Evolutionary conservation across 495 filamentous ascomycete genomes (phyloP), one percentile per base, ranked within the genome.

Genomic region (Baudoinia panamericana): DNA sequence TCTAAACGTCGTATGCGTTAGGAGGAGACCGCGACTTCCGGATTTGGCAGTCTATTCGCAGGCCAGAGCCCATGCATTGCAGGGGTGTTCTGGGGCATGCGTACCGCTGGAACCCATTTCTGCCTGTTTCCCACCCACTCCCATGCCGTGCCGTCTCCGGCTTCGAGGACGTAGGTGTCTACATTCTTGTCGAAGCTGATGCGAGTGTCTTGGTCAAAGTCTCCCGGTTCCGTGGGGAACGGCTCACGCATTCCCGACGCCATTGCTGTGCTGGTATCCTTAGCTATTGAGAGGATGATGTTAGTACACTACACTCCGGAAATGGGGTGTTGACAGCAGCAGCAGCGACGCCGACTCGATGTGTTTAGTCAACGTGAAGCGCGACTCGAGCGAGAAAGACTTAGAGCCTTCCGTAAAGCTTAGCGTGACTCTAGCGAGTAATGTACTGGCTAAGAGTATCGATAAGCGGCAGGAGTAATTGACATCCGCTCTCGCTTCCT

Each of bases 131-230:
- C 64, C 58, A 90, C 76, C 61, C 73, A 95, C 52, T 85, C 80
- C 61, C 76, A 94, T 54, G 95, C 87, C 35, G 73, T 67, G 16
- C 84, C 87, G 58, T 87, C 76, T 12, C 87, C 84, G 19, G 83
- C 76, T 39, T 93, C 87, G 0, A 92, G 72, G 17, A 87, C 73
- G 60, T 77, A 86, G 53, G 82, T 88, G 45, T 75, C 65, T 59
- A 86, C 78, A 37, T 82, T 62, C 53, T 75, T 80, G 3, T 82
- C 90, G 63, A 76, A 93, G 0, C 84, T 86, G 47, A 95, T 80
- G 45, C 88, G 82, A 17, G 79, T 70, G 56, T 96, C 88, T 41
- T 64, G 63, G 43, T 81, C 76, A 57, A 96, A 94, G 20, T 88
- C 75, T 43, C 75, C 65, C 8, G 40, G 12, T 13, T 49, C 47